These are phyloP conservation scores for Zygoascus bituminiphila DNA, from an alignment of 805 yeast species.

Conservation along the genomic window DNA sequence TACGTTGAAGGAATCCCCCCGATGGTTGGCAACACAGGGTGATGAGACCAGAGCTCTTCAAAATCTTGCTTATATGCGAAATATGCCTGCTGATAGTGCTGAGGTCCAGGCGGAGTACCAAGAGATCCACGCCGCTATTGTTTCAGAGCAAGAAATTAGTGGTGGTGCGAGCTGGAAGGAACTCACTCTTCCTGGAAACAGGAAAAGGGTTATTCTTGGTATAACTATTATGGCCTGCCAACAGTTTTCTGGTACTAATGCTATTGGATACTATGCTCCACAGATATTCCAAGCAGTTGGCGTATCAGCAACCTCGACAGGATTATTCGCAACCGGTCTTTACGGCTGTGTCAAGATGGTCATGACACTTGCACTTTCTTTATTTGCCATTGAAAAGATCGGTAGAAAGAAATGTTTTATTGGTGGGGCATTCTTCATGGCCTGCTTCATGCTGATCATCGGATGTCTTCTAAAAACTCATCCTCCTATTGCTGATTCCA, in stretches of 20 bases:
- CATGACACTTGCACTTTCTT: too few species aligned
- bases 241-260: conserved; percentile 18
- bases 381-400: conserved; percentile 20
- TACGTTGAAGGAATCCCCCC: conserved; percentile 34
- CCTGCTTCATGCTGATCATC: conserved; percentile 16
- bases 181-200: conserved; percentile 4
- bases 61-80: conserved; percentile 36
- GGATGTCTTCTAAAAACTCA: conserved; percentile 18
- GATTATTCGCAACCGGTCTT: conserved; percentile 44
- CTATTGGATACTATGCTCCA: conserved; percentile 43
- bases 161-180: conserved; percentile 17
- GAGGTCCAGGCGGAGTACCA: conserved; percentile 43
- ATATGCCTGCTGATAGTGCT: conserved; percentile 40
- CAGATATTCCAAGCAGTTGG: conserved; percentile 43
- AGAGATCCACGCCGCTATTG: conserved; percentile 42
- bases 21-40: conserved; percentile 41
- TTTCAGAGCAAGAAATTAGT: conserved; percentile 30
- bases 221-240: conserved; percentile 30
- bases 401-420: conserved; percentile 21
- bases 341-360: conserved; percentile 41
- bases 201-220: conserved; percentile 8
- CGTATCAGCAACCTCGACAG: conserved; percentile 37
- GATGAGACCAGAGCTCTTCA: conserved; percentile 40
- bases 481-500: conserved; percentile 24
- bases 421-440: conserved; percentile 20